Evolutionary conservation across 495 filamentous ascomycete species (phyloP), one percentile per base, ranked within the genome.

Genomic region (Penicillium waksmanii): DNA sequence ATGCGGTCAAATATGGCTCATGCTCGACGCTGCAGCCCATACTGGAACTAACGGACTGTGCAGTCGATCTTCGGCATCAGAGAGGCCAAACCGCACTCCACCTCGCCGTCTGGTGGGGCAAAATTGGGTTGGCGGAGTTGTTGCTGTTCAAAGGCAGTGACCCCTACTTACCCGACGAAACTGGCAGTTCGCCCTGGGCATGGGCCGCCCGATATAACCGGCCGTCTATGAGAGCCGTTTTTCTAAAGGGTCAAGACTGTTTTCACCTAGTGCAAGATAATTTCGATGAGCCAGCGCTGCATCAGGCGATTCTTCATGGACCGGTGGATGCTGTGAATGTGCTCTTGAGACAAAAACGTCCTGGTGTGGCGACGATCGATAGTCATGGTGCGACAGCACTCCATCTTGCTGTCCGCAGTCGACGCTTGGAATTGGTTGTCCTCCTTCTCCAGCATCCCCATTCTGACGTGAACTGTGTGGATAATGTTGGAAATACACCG

Each of bases 71-170:
- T 17, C 49, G 36, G 43, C 31, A 58, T 19, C 40, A 51, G 15
- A 3, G 44, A 23, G 56, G 34, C 46, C 27, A 38, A 48, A 63
- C 46, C 10, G 51, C 51, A 51, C 51, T 63, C 38, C 38, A 63
- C 35, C 31, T 44, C 54, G 60, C 46, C 27, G 60, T 56, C 17
- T 63, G 47, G 25, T 43, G n/a, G 5, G 51, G 55, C 19, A 44
- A 55, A 25, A 55, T 63, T 55, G 55, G 51, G n/a, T 46, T 58
- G 25, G 56, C 51, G 27, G 17, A 57, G 17, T 25, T 63, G 34
- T 31, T 63, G 19, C 52, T 63, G 3, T 50, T 18, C 23, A 36
- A 42, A 33, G 51, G 50, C 21, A 57, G 50, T 36, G 49, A 62
- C 27, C 60, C 33, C 35, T 3, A 62, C 49, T 10, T 43, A 23